Conservation (phyloP, 2,329 filamentous ascomycete genomes). For the Xylariaceae sp. region DNA sequence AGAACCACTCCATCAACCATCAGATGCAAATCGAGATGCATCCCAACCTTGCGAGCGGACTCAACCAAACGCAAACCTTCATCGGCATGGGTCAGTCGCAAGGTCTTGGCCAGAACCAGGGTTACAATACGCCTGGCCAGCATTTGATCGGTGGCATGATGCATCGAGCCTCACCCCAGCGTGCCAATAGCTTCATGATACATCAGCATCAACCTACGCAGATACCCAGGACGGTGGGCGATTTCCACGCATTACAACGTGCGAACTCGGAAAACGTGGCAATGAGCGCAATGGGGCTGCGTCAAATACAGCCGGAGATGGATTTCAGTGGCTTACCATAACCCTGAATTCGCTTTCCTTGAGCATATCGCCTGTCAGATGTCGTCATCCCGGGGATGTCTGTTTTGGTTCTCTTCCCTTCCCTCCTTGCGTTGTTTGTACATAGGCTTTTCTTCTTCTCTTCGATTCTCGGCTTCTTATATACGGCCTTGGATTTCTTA, state of each 20-base stretch:
- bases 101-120: constrained; percentile 23
- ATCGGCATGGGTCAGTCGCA: constrained; percentile 29
- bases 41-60: constrained; percentile 22
- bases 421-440: no score
- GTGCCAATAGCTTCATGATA: constrained; percentile 37
- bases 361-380: no score
- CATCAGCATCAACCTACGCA: constrained; percentile 29
- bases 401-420: no score
- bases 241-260: constrained; percentile 46
- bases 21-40: constrained; percentile 32
- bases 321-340: constrained; percentile 37
- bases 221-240: constrained; percentile 40
- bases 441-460: no score
- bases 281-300: constrained; percentile 33
- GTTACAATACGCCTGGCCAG: constrained; percentile 23
- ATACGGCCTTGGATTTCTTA: no score
- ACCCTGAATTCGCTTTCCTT: no score
- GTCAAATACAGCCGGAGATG: constrained; percentile 34
- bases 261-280: constrained; percentile 37
- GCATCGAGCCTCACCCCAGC: constrained; percentile 33
- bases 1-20: constrained; percentile 30
- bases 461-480: no score
- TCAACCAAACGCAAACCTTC: constrained; percentile 31
- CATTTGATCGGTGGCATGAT: constrained; percentile 30
- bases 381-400: no score